A percentile compares a stretch with the other conserved stretches of the same genome.
Evolutionary conservation across 2,329 filamentous ascomycete species (phyloP).

Genomic region (Hirsutella thompsonii): DNA sequence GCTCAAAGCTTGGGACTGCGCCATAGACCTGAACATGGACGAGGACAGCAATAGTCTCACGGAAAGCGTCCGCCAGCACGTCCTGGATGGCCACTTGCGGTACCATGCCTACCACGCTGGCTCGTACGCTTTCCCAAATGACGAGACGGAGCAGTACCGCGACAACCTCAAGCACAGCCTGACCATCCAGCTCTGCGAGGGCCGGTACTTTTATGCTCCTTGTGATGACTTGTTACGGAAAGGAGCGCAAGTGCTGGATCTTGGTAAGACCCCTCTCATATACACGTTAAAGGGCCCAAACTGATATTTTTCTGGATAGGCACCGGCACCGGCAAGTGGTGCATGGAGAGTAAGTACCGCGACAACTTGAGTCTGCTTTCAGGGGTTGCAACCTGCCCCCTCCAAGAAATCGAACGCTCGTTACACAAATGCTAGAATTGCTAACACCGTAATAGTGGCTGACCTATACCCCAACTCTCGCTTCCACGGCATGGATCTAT

Average conservation of each 20-base stretch:
- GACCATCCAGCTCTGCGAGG: constrained; percentile 24
- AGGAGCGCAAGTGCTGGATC: constrained; percentile 31
- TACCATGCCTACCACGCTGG: constrained; percentile 29
- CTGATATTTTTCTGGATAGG: constrained; percentile 16
- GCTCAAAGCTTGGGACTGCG: constrained; percentile 19
- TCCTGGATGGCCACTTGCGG: constrained; percentile 25
- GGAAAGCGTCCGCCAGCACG: constrained; percentile 28
- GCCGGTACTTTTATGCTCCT: constrained; percentile 30
- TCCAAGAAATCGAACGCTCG: too few relatives aligned
- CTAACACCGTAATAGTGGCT: constrained; percentile 27
- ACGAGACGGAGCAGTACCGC: constrained; percentile 27
- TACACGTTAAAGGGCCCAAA: neutral
- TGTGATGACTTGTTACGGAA: constrained; percentile 21
- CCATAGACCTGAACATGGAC: constrained; percentile 11
- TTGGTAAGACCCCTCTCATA: too few relatives aligned
- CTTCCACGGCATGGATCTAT: constrained; percentile 36
- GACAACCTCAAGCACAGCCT: constrained; percentile 28
- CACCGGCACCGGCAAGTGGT: constrained; percentile 39
- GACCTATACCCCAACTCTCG: constrained; percentile 29
- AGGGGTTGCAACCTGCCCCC: too few relatives aligned
- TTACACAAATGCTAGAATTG: too few relatives aligned
- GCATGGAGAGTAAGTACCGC: constrained; percentile 30
- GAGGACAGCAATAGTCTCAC: constrained; percentile 27
- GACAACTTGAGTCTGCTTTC: neutral
- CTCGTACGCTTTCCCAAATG: constrained; percentile 29